Base-by-base conservation (phyloP, 2,329 filamentous ascomycete species). In the Exophiala viscosa region DNA sequence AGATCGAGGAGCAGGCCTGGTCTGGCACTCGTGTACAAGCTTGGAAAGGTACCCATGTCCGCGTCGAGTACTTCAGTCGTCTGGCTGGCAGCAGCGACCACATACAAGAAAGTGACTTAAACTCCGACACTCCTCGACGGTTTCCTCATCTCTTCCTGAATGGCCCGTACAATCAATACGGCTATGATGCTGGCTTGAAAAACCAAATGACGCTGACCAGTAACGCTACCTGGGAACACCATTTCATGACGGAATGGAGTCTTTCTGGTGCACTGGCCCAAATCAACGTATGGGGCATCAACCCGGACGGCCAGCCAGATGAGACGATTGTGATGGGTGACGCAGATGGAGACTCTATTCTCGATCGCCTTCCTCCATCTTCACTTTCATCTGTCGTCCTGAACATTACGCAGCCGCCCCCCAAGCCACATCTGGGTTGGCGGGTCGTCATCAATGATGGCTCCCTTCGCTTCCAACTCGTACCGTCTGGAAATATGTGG, bases 241-340 rank as follows among this genome's bases (percentile, higher is more conserved):
- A 81, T 57, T 81, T 85, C 54, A 78, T 84, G 75, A 73, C 76
- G 3, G 83, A 86, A 62, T 86, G 81, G 77, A 50, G 41, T 34
- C 40, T 34, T 9, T 28, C 11, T 33, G 83, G 83, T 5, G 76
- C 78, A 2, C 69, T 77, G 43, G 77, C 82, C 50, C 82, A 85
- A 61, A 69, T 85, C 53, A 86, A 85, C 59, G 74, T 84, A 4
- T 86, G 84, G 83, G 84, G 83, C 46, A 81, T 85, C 64, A 83
- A 85, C 60, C 76, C 78, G 0, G 77, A 85, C 65, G 81, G 82
- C 15, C 69, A 79, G 59, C 82, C 83, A 0, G 83, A 86, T 65
- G 74, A 81, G 54, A 77, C 76, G 6, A 76, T 73, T 50, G 76
- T 83, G 2, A 79, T 76, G 55, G 84, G 84, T 17, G 83, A 86